Base-by-base conservation (phyloP, 169 alveolate species). In the Plasmodium fragile region DNA sequence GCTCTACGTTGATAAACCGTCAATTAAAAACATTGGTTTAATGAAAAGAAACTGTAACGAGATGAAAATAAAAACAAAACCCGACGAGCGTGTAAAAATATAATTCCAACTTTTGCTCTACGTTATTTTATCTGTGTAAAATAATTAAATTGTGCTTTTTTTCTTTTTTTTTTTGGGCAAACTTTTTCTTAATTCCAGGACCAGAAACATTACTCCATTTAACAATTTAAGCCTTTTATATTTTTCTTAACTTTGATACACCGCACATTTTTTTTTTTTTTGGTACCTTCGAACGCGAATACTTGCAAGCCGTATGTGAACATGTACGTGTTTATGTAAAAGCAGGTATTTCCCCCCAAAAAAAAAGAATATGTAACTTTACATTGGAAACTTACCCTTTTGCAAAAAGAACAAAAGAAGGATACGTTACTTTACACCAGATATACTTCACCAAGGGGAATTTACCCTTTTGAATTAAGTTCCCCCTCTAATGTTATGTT, bases 401-500 rank as follows among this genome's bases (percentile, higher is more conserved):
- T 39, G 83, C 49, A 25, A 39, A 36, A 30, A 39, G 49, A 22
- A 16, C 32, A 39, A 13, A 28, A 45, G 39, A 77, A 34, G 83
- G 83, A 77, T 39, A 77, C 16, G 28, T 36, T n/a, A 77, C 59
- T 41, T 49, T 49, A 80, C 53, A 80, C 36, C 28, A 49, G 4
- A 41, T 49, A 80, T 28, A 80, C 52, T 22, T 49, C 55, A 36
- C 36, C 77, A 73, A 73, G 43, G 30, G 34, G 32, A 6, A 11
- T 36, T 18, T 52, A 52, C 41, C n/a, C 69, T 10, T 10, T 43
- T 80, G 18, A 80, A 52, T 52, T 52, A 52, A 52, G 32, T 11
- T 16, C 77, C 69, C 69, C 69, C 25, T n/a, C 30, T 52, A 79
- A 34, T 80, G 73, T 43, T 25, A 52, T 39, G 89, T 80, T 80